A percentile compares a stretch with the other conserved stretches of the same genome.
Evolutionary conservation across 768 basidiomycete species (phyloP).

Genomic region (Leccinum aurantiacum): DNA sequence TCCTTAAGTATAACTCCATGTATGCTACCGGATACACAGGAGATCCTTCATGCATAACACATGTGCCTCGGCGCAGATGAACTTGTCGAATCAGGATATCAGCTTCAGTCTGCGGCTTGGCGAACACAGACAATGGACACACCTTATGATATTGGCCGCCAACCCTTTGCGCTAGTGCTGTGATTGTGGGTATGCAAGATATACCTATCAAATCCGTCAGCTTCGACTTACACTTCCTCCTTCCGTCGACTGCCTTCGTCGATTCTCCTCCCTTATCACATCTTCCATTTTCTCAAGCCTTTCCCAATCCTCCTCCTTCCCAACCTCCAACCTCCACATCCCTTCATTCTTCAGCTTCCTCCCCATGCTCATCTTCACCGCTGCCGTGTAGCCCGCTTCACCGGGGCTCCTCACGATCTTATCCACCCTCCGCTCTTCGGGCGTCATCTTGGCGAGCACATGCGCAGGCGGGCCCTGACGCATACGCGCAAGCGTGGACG

Average conservation of each 20-base stretch:
- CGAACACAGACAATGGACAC: no score
- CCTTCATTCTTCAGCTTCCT: conserved; percentile 42
- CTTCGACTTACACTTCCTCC: not conserved
- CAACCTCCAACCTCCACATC: conserved; percentile 37
- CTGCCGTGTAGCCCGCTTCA: conserved; percentile 72
- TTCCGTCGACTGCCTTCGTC: conserved; percentile 10
- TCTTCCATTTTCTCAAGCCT: conserved; percentile 29
- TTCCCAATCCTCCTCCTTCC: conserved; percentile 26
- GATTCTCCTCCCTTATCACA: conserved; percentile 33
- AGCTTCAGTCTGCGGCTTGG: no score
- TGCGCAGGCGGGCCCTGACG: conserved; percentile 65
- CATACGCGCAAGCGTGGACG: conserved; percentile 45
- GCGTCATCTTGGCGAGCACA: conserved; percentile 51
- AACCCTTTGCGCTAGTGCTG: no score
- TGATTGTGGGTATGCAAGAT: not conserved
- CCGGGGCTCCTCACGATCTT: conserved; percentile 49
- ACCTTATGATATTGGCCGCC: no score
- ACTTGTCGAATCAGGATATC: no score
- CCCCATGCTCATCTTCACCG: conserved; percentile 57
- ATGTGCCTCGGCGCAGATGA: no score
- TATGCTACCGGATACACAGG: no score
- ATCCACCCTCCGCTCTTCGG: conserved; percentile 48
- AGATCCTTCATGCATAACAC: no score
- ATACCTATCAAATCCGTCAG: conserved; percentile 5
- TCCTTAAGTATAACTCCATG: no score